Base-by-base conservation (phyloP, 441 rosid species). In the Populus hybrid region DNA sequence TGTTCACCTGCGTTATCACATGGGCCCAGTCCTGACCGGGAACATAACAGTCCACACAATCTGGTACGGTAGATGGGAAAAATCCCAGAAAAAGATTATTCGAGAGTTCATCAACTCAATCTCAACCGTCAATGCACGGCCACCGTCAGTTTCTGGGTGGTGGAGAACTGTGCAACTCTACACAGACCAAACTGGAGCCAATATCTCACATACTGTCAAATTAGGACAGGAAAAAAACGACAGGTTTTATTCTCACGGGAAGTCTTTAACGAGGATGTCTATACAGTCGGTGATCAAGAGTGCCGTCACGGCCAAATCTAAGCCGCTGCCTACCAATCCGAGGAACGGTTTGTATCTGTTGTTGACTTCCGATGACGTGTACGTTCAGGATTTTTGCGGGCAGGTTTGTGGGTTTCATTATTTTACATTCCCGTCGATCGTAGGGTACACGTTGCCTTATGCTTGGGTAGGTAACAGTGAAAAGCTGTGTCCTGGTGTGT, bases 391-490 rank as follows among this genome's bases (percentile, higher is more conserved):
- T 84, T 95, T 92, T 81, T 95, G 99, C 83, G 92, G 95, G 1
- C 88, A 89, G 83, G 97, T 93, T 0, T 95, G 99, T 50, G 99
- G 99, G 77, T 95, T 93, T 84, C 99, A 95, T 81, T 94, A 93
- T 75, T 95, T 93, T 85, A 95, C 99, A 3, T 95, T 94, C 84
- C 97, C 98, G 65, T 91, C 98, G 16, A 91, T 92, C 59, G 97
- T 92, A 30, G 99, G 99, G 2, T 89, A 85, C 86, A 91, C 98
- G 79, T 82, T 94, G 32, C 99, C 99, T 69, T 95, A 92, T 89
- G 99, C 99, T 32, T 95, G 99, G 99, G 91, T 95, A 6, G 99
- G 99, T 3, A 94, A 95, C 83, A 92, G 97, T 36, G 97, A 89
- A 7, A 91, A 88, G 85, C 79, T 77, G 0, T 95, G 99, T 77